A percentile compares a stretch with the other conserved stretches of the same genome.
Evolutionary conservation across 352 stramenopile species (phyloP).

Genomic region (Pythium coloratum): DNA sequence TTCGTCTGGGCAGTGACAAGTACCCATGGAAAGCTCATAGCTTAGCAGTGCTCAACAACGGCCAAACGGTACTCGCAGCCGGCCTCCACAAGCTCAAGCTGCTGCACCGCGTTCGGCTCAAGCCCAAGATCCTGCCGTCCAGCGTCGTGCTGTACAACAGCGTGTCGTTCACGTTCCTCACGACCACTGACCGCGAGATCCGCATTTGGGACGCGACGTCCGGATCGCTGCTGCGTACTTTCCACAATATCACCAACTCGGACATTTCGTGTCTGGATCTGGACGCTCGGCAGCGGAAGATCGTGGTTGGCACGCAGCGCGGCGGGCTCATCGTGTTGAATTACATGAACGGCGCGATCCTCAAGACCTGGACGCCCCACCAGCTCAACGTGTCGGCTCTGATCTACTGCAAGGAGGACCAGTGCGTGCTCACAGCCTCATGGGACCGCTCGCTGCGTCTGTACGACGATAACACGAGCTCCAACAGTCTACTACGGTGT

Average conservation of each 20-base stretch:
- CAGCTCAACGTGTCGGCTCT: slow-evolving; percentile 60
- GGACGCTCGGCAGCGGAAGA: slow-evolving; percentile 66
- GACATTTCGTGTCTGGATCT: slow-evolving; percentile 78
- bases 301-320: slow-evolving; percentile 65
- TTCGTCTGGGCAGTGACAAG: slow-evolving; percentile 65
- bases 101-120: slow-evolving; percentile 62
- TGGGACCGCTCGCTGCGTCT: slow-evolving; percentile 75
- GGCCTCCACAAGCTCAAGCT: slow-evolving; percentile 74
- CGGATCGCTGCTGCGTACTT: slow-evolving; percentile 56
- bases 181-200: slow-evolving; percentile 65
- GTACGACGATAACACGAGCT: slow-evolving; percentile 63
- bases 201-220: slow-evolving; percentile 69
- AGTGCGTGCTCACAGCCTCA: slow-evolving; percentile 68
- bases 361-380: slow-evolving; percentile 67
- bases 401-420: slow-evolving; percentile 77
- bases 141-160: slow-evolving; percentile 70
- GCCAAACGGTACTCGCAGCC: slow-evolving; percentile 54
- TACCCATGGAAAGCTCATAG: slow-evolving; percentile 73
- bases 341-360: slow-evolving; percentile 69
- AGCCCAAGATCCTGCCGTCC: slow-evolving; percentile 56
- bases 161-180: slow-evolving; percentile 64
- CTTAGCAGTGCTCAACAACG: slow-evolving; percentile 61
- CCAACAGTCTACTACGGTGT: slow-evolving; percentile 63
- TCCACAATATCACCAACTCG: slow-evolving; percentile 43
- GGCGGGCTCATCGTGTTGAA: slow-evolving; percentile 72